Base-by-base conservation (phyloP, 139 green algal genomes). In the Coelastrella sp. region DNA sequence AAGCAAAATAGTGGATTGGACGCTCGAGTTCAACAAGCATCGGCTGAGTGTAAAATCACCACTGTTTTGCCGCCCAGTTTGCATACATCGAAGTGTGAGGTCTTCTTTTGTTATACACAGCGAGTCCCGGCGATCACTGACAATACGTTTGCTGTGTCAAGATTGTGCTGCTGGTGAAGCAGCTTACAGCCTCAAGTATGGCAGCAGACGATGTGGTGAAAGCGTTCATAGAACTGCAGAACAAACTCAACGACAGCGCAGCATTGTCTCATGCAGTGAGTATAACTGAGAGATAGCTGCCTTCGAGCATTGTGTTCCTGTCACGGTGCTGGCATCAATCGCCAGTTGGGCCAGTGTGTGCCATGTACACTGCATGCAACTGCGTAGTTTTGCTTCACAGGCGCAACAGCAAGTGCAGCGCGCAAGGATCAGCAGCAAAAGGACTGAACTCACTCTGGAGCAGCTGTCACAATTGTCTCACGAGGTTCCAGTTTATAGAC, bases 361-460 rank as follows among this genome's bases (percentile, higher is more conserved):
- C n/a, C n/a, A n/a, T n/a, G n/a, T n/a, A n/a, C 17, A 7, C 37
- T 32, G 5, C 69, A 17, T 83, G 48, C 53, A 75, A 25, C 66
- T 60, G 59, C n/a, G 8, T 62, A 8, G 38, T 32, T 63, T 25
- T 50, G 19, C 21, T 64, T 1, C 25, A 38, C 82, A 87, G 82
- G 69, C 82, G 30, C 53, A 66, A 57, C 51, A 82, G 25, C 71
- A 81, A 57, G 32, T 76, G 57, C 82, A 81, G 69, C 53, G 82
- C 30, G 69, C 53, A n/a, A 67, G 19, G 27, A 30, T 82, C 40
- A 75, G 40, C 30, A 63, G 11, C 1, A 40, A 43, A 27, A 51
- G 82, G 4, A 40, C 82, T 23, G 51, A 87, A 48, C 71, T 87
- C 4, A 82, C 82, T 8, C 82, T 87, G 6, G 71, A 82, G 7